These are phyloP conservation scores for Arthrobotrys conoides DNA, from an alignment of 2,329 filamentous ascomycete genomes.

Conservation along the genomic window DNA sequence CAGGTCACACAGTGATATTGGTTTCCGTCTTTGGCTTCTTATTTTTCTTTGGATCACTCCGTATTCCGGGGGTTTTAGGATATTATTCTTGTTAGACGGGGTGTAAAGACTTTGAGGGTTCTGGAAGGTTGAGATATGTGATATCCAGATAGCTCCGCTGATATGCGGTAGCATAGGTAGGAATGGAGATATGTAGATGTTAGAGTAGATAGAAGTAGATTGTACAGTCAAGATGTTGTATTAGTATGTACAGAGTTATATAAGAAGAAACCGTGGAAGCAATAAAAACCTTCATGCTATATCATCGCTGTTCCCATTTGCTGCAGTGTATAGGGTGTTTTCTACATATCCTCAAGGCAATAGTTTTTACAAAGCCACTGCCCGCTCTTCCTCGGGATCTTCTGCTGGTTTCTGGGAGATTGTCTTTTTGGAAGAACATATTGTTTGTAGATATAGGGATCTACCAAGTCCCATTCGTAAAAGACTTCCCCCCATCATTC, in stretches of 20 bases:
- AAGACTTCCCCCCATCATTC: background rate
- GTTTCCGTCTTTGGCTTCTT: background rate
- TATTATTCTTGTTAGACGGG: background rate
- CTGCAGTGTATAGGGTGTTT: slow-evolving; percentile 11
- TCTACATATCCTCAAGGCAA: background rate
- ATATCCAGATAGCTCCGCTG: background rate
- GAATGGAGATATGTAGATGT: background rate
- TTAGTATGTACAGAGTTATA: slow-evolving; percentile 18
- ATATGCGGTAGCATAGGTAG: background rate
- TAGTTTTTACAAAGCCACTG: background rate
- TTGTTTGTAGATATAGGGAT: background rate
- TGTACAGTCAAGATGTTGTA: slow-evolving; percentile 18
- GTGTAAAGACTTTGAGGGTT: background rate
- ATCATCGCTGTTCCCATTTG: slow-evolving; percentile 11
- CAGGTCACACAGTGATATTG: background rate
- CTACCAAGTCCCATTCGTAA: background rate
- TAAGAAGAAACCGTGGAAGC: background rate
- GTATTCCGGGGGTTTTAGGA: background rate
- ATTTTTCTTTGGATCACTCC: background rate
- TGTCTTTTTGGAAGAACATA: background rate
- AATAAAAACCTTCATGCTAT: slow-evolving; percentile 1
- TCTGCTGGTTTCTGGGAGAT: background rate
- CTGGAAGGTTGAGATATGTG: background rate
- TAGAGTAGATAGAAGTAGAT: background rate
- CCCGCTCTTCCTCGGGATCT: background rate